Evolutionary conservation across 106 monocot genomes (phyloP).

Genomic region (Alisma plantagoaquatica): DNA sequence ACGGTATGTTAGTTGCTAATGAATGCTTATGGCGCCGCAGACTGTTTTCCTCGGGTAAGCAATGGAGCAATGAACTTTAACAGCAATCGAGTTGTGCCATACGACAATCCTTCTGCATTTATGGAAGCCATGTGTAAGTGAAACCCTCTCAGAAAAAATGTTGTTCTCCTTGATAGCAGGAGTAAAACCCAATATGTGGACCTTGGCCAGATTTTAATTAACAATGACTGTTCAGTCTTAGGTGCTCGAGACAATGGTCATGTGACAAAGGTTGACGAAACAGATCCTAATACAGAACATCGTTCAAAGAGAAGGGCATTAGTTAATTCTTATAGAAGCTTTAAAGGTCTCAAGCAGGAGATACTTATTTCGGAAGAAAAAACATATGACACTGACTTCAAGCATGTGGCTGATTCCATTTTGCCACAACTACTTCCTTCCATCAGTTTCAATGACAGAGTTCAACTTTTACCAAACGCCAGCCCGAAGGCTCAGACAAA

Average conservation of each 20-base stretch:
- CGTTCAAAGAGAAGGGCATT: conserved; percentile 21
- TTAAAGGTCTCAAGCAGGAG: conserved; percentile 23
- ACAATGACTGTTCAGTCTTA: not conserved
- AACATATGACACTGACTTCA: conserved; percentile 24
- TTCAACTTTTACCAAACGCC: conserved; percentile 18
- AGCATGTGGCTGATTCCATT: conserved; percentile 27
- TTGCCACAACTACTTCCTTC: conserved; percentile 35
- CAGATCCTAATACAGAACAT: conserved; percentile 13
- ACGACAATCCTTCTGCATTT: conserved; percentile 32
- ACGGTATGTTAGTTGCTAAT: not conserved
- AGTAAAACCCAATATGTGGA: not conserved
- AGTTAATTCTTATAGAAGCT: conserved; percentile 21
- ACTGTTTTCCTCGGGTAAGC: conserved; percentile 30
- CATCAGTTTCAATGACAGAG: conserved; percentile 75
- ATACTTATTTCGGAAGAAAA: conserved; percentile 23
- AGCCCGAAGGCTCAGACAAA: conserved; percentile 27
- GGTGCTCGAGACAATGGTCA: conserved; percentile 12
- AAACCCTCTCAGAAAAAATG: not conserved
- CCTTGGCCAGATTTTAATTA: not conserved
- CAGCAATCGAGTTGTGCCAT: conserved; percentile 16
- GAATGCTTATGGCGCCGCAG: conserved; percentile 17
- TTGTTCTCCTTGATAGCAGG: not conserved
- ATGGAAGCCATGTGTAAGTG: conserved; percentile 36
- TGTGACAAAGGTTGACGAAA: conserved; percentile 23
- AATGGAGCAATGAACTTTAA: conserved; percentile 8